phyloP scores from a whole-genome alignment of 1,139 yeast genomes.

The Geotrichum cucujoidarum region DNA sequence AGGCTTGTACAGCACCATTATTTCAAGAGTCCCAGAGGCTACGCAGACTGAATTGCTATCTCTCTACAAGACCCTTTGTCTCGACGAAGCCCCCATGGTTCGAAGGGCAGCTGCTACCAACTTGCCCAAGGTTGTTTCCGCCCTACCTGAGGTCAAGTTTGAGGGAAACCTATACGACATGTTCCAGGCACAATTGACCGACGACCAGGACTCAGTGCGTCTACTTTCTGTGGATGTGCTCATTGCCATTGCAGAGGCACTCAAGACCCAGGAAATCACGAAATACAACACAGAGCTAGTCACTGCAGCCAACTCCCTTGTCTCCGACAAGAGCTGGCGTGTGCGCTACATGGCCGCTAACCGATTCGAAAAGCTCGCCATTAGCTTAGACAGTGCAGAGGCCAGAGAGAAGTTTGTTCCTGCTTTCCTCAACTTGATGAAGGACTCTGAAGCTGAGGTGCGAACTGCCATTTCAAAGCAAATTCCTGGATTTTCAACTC shows the following conservation, averaged over 20 bases:
- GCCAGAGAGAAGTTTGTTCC: slow-evolving; percentile 56
- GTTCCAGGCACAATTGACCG: slow-evolving; percentile 75
- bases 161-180: slow-evolving; percentile 54
- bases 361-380: slow-evolving; percentile 70
- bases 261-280: slow-evolving; percentile 31
- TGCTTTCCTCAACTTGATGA: slow-evolving; percentile 71
- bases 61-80: slow-evolving; percentile 63
- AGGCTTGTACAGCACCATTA: slow-evolving; percentile 73
- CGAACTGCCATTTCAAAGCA: slow-evolving; percentile 92
- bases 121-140: slow-evolving; percentile 65
- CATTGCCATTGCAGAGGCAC: slow-evolving; percentile 45
- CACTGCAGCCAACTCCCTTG: slow-evolving; percentile 52
- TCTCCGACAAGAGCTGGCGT: slow-evolving; percentile 94
- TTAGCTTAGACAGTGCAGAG: slow-evolving; percentile 53
- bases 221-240: slow-evolving; percentile 83
- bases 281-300: slow-evolving; percentile 33
- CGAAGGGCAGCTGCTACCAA: slow-evolving; percentile 89
- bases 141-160: slow-evolving; percentile 42
- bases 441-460: slow-evolving; percentile 94
- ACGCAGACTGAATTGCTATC: slow-evolving; percentile 49
- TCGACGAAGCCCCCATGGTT: slow-evolving; percentile 97
- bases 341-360: slow-evolving; percentile 97
- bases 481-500: slow-evolving; percentile 66
- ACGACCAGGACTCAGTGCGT: slow-evolving; percentile 93
- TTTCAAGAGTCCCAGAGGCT: slow-evolving; percentile 54